Evolutionary conservation across 768 basidiomycete species (phyloP), one percentile per base, ranked within the genome.

Genomic region (Austroboletus festivus): DNA sequence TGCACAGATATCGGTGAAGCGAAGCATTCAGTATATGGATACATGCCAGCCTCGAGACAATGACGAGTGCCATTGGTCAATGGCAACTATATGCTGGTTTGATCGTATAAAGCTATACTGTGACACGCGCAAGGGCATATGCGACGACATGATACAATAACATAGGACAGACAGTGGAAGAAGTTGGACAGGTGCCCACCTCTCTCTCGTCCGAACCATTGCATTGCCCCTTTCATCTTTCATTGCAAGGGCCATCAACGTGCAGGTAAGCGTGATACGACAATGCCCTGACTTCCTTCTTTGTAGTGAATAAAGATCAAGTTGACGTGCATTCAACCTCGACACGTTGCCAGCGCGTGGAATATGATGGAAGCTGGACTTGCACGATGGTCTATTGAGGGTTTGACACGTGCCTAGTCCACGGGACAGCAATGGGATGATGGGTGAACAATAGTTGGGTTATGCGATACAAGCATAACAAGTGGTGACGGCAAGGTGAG

Each of bases 391-490:
- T 38, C 23, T 10, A 13, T 33, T 19, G 13, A 20, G 28, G 20
- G 20, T 13, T 9, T 15, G 20, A 10, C 53, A 33, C 38, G 44
- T 35, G 35, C 9, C 16, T 21, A 5, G 20, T 21, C 20, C 15
- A 23, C 22, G n/a, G 22, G 22, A 30, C 10, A 15, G 20, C 12
- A 12, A 28, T 16, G 34, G 10, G 20, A n/a, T 18, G 23, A 12
- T 16, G 38, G 30, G 55, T 54, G 38, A 28, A 54, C 45, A 50
- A 54, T 38, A 28, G 35, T 18, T 21, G 46, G 42, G 26, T 28
- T 28, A 11, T 28, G 26, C 11, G 5, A 11, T 5, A 5, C 5
- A 28, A 20, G 24, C 26, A 51, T 24, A n/a, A 18, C 42, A 21
- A 7, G 15, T 19, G 10, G 37, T 5, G 16, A 12, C 5, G 15